Evolutionary conservation across 805 yeast genomes (phyloP).

Genomic region (Candida maris): DNA sequence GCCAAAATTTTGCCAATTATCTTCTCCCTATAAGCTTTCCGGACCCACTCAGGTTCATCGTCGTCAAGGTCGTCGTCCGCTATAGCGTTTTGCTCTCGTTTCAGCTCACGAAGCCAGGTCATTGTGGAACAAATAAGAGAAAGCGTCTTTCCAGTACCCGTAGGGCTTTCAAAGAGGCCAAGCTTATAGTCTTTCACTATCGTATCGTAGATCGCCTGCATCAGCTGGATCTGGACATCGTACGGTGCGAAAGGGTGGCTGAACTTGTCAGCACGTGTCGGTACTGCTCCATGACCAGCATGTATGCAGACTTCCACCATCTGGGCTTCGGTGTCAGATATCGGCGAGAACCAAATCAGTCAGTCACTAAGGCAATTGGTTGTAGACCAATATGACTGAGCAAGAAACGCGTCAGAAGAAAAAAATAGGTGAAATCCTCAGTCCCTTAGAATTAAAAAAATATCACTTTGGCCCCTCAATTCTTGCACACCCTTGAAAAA

Average conservation of each 20-base stretch:
- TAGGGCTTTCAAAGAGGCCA: slow-evolving; percentile 88
- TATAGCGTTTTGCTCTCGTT: slow-evolving; percentile 36
- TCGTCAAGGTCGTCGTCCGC: slow-evolving; percentile 31
- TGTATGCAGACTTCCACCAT: slow-evolving; percentile 24
- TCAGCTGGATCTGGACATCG: slow-evolving; percentile 68
- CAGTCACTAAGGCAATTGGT: too few relatives aligned
- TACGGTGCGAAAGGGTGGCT: slow-evolving; percentile 84
- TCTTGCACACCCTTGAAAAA: too few relatives aligned
- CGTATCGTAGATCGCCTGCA: slow-evolving; percentile 69
- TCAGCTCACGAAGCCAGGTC: slow-evolving; percentile 59
- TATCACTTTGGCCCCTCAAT: too few relatives aligned
- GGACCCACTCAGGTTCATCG: slow-evolving; percentile 42
- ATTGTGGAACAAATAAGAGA: slow-evolving; percentile 81
- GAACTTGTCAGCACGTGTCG: slow-evolving; percentile 28
- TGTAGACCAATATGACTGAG: too few relatives aligned
- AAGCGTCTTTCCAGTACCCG: slow-evolving; percentile 92
- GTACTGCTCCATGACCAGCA: slow-evolving; percentile 2
- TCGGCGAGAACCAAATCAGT: too few relatives aligned
- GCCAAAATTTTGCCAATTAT: slow-evolving; percentile 28
- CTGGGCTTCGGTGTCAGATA: too few relatives aligned
- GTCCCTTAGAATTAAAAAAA: too few relatives aligned
- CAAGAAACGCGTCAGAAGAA: too few relatives aligned
- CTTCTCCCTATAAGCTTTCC: slow-evolving; percentile 30
- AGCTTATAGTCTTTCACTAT: slow-evolving; percentile 53
- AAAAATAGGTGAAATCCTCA: too few relatives aligned